Evolutionary conservation across 257 asterid genomes (phyloP).

Genomic region (Misopates orontium): DNA sequence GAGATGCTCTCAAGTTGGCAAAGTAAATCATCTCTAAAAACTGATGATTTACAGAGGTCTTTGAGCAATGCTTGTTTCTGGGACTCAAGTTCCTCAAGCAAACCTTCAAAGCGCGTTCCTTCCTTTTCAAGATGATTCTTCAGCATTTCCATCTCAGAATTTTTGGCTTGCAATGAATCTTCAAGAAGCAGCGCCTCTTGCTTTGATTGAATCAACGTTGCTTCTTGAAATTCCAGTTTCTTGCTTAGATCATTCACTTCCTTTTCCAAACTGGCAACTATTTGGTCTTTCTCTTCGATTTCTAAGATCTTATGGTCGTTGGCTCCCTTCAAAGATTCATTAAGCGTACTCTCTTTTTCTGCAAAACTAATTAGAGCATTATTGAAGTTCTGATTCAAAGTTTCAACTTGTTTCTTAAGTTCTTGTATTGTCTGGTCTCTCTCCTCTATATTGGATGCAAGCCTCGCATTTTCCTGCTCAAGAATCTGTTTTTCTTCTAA

Average conservation of each 20-base stretch:
- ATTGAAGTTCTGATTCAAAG: conserved; percentile 27
- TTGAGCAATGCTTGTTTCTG: conserved; percentile 32
- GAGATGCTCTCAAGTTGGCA: conserved; percentile 34
- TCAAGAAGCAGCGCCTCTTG: conserved; percentile 30
- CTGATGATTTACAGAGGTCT: conserved; percentile 26
- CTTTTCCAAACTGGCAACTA: conserved; percentile 36
- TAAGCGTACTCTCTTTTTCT: conserved; percentile 27
- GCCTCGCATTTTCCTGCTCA: conserved; percentile 24
- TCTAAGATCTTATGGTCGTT: conserved; percentile 27
- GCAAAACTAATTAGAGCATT: conserved; percentile 23
- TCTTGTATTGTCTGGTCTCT: conserved; percentile 31
- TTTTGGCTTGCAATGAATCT: conserved; percentile 30
- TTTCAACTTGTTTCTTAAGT: conserved; percentile 33
- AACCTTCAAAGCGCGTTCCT: conserved; percentile 24
- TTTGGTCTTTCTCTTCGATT: conserved; percentile 29
- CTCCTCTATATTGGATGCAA: conserved; percentile 23
- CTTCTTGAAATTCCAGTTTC: conserved; percentile 34
- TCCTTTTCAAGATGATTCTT: conserved; percentile 34
- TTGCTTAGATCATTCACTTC: conserved; percentile 25
- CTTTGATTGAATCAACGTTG: conserved; percentile 23
- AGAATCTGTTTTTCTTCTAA: conserved; percentile 25
- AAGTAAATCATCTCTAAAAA: conserved; percentile 30
- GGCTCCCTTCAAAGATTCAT: conserved; percentile 34
- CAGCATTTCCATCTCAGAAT: conserved; percentile 31
- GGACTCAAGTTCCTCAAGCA: conserved; percentile 35